Evolutionary conservation across 257 asterid species (phyloP).

Genomic region (Prunella vulgaris): DNA sequence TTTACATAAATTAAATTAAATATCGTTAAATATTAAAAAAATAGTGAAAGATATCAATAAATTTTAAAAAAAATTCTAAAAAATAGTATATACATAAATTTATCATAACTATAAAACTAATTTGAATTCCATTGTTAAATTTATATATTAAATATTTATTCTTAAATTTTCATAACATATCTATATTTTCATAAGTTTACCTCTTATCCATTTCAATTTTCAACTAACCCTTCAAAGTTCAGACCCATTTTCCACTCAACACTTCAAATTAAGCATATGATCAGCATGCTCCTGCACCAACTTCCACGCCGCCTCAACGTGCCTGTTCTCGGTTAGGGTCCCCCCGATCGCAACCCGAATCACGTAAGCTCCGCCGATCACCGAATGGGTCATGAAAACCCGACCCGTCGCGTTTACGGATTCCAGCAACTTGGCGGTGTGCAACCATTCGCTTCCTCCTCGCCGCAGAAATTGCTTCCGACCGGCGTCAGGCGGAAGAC

Average conservation of each 20-base stretch:
- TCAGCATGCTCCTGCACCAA: slow-evolving; percentile 46
- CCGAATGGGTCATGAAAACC: slow-evolving; percentile 57
- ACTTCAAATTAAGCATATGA: background rate
- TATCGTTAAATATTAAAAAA: too few species aligned
- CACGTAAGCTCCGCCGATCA: slow-evolving; percentile 48
- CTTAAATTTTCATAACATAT: too few species aligned
- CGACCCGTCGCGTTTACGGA: slow-evolving; percentile 43
- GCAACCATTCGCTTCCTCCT: slow-evolving; percentile 36
- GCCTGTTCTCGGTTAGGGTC: slow-evolving; percentile 49
- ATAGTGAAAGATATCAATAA: too few species aligned
- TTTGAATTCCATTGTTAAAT: too few species aligned
- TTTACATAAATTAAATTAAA: too few species aligned
- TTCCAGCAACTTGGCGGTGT: slow-evolving; percentile 46
- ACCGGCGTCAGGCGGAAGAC: slow-evolving; percentile 45
- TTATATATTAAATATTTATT: too few species aligned
- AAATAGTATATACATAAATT: too few species aligned
- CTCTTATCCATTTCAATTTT: too few species aligned
- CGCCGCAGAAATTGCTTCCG: background rate
- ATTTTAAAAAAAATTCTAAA: too few species aligned
- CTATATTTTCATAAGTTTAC: too few species aligned
- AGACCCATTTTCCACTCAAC: too few species aligned
- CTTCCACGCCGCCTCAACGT: slow-evolving; percentile 56
- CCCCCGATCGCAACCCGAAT: slow-evolving; percentile 57
- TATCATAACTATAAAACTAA: too few species aligned
- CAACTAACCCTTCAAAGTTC: background rate